Percentiles rank a stretch among this genome's conserved stretches.
phyloP scores from a whole-genome alignment of 805 yeast genomes.

The Barnettozyma sucrosica region DNA sequence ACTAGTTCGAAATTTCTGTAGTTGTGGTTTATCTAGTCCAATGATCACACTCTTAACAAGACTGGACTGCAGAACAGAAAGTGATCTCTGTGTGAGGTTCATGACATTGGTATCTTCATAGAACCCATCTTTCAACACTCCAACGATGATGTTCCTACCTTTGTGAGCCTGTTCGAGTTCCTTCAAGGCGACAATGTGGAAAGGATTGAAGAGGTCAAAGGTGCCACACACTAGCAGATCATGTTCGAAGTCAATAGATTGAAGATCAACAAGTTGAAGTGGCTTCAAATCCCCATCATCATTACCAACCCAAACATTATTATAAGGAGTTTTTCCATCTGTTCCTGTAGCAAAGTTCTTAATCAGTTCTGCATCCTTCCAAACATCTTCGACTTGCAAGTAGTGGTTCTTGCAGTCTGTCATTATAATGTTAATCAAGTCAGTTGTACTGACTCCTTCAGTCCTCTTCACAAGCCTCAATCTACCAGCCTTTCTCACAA shows the following conservation, averaged over 20 bases:
- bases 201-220: constrained; percentile 90
- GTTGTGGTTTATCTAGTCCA: constrained; percentile 18
- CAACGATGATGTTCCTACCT: constrained; percentile 49
- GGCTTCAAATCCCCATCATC: constrained; percentile 22
- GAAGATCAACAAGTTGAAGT: constrained; percentile 14
- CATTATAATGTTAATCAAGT: constrained; percentile 85
- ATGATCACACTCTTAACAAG: constrained; percentile 76
- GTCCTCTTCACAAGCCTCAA: constrained; percentile 91
- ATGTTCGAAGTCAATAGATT: constrained; percentile 9
- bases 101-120: constrained; percentile 63
- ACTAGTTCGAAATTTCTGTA: neutral
- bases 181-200: constrained; percentile 74
- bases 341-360: constrained; percentile 53
- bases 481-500: constrained; percentile 76
- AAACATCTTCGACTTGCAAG: constrained; percentile 1
- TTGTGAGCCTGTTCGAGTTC: constrained; percentile 37
- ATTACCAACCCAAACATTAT: constrained; percentile 51
- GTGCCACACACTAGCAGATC: constrained; percentile 60
- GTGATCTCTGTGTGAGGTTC: constrained; percentile 78
- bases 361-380: constrained; percentile 9
- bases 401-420: constrained; percentile 17
- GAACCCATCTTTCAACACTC: constrained; percentile 60
- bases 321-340: constrained; percentile 49
- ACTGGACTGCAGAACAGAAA: constrained; percentile 84
- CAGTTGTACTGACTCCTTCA: constrained; percentile 91